These are phyloP conservation scores for Poa pratensis DNA, from an alignment of 176 grass and related monocot genomes.

Conservation along the genomic window DNA sequence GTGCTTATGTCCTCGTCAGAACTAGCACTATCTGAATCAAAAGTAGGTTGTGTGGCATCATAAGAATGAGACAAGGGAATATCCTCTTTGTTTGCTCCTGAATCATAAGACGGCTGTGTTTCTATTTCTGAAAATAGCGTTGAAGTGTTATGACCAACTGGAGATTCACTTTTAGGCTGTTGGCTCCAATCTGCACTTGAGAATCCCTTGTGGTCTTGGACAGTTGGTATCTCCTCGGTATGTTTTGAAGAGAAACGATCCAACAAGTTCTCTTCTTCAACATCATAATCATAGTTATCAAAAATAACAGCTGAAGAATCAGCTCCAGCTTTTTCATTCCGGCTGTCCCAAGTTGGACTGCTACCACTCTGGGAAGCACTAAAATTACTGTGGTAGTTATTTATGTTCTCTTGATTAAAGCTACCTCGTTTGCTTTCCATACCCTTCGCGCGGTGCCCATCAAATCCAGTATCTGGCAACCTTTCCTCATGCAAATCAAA, in stretches of 20 bases:
- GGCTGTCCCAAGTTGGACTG: conserved; percentile 41
- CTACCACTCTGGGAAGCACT: conserved; percentile 43
- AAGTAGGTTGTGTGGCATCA: conserved; percentile 58
- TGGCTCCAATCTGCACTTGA: conserved; percentile 44
- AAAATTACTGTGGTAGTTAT: conserved; percentile 32
- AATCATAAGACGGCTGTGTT: conserved; percentile 28
- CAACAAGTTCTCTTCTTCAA: conserved; percentile 63
- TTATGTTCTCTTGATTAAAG: conserved; percentile 40
- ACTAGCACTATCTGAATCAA: conserved; percentile 75
- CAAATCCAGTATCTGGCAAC: conserved; percentile 36
- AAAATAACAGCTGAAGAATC: conserved; percentile 54
- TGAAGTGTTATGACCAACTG: conserved; percentile 46
- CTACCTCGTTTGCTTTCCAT: conserved; percentile 32
- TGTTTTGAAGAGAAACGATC: conserved; percentile 59
- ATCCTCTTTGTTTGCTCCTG: conserved; percentile 48
- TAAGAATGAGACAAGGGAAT: conserved; percentile 38
- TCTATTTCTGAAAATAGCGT: conserved; percentile 47
- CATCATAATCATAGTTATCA: conserved; percentile 76
- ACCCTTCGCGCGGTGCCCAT: conserved; percentile 21
- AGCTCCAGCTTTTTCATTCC: conserved; percentile 35
- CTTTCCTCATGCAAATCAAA: conserved; percentile 50
- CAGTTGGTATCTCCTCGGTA: conserved; percentile 46
- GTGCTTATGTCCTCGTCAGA: conserved; percentile 60
- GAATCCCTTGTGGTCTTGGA: conserved; percentile 36
- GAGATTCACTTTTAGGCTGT: conserved; percentile 50